A percentile compares a stretch with the other conserved stretches of the same genome.
These are phyloP conservation scores for Spergularia marina DNA, from an alignment of 148 eudicot species.

Conservation along the genomic window DNA sequence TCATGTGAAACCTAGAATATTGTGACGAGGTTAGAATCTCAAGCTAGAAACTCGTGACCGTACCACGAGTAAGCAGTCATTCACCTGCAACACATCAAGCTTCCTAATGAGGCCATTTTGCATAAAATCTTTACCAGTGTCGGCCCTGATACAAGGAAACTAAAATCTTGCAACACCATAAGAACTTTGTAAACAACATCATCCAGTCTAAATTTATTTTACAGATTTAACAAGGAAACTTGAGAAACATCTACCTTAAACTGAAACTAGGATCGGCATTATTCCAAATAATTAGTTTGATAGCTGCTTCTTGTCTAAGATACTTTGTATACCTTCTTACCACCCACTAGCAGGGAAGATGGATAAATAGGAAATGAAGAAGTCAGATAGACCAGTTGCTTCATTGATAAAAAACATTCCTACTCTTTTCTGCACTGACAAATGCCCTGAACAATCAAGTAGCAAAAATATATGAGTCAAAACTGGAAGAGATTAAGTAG, in stretches of 20 bases:
- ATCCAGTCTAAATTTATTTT: not conserved
- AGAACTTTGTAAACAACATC: not conserved
- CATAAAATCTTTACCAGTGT: constrained; percentile 63
- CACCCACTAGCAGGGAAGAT: constrained; percentile 65
- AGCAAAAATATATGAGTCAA: constrained; percentile 42
- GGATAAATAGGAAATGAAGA: not conserved
- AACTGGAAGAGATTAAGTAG: constrained; percentile 92
- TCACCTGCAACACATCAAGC: constrained; percentile 63
- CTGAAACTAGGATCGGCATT: constrained; percentile 77
- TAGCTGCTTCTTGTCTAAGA: constrained; percentile 73
- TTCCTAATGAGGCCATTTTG: constrained; percentile 58
- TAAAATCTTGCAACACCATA: constrained; percentile 6
- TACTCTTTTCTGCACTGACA: not conserved
- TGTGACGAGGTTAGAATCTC: constrained; percentile 2
- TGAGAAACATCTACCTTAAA: constrained; percentile 48
- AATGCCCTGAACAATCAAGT: not conserved
- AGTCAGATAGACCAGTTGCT: constrained; percentile 9
- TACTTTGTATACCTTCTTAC: constrained; percentile 83
- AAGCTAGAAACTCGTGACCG: constrained; percentile 7
- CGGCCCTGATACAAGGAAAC: constrained; percentile 55
- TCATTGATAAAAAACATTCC: not conserved
- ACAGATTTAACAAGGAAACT: not conserved
- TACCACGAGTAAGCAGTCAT: constrained; percentile 3
- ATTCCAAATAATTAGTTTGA: constrained; percentile 88
- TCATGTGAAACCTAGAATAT: constrained; percentile 60